Conservation (phyloP, 257 asterid genomes). For the Pogostemon cablin region DNA sequence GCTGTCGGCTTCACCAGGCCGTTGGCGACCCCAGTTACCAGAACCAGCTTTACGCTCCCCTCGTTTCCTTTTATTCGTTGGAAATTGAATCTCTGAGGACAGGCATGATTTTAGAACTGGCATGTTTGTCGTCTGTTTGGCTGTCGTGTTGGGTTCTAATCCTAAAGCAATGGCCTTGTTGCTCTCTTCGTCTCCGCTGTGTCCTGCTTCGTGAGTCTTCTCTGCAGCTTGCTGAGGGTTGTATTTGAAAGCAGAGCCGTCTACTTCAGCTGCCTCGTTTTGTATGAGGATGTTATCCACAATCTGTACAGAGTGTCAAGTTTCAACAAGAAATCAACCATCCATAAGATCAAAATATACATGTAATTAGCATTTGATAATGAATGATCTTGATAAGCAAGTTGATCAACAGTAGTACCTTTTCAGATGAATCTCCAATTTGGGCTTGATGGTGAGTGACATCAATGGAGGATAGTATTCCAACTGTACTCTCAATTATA, state of each 20-base stretch:
- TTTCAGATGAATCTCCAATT: conserved; percentile 77
- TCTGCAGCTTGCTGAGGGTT: conserved; percentile 39
- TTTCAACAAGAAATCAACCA: conserved; percentile 20
- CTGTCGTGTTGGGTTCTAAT: conserved; percentile 34
- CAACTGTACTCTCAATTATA: conserved; percentile 80
- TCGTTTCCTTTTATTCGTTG: conserved; percentile 75
- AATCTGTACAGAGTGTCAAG: conserved; percentile 47
- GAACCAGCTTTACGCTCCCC: conserved; percentile 87
- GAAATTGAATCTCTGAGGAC: conserved; percentile 60
- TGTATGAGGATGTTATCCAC: conserved; percentile 74
- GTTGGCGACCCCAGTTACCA: conserved; percentile 67
- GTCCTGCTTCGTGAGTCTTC: conserved; percentile 48
- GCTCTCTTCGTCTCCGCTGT: conserved; percentile 62
- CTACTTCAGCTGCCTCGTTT: conserved; percentile 60
- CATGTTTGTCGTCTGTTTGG: conserved; percentile 34
- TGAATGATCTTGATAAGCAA: no score
- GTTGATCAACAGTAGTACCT: conserved; percentile 37
- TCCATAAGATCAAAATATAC: background rate
- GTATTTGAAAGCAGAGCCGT: conserved; percentile 42
- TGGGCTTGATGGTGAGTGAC: conserved; percentile 63
- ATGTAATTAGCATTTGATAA: background rate
- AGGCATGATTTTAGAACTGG: conserved; percentile 47
- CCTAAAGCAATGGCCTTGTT: conserved; percentile 37
- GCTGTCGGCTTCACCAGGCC: conserved; percentile 61
- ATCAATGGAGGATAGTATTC: conserved; percentile 65